phyloP scores from a whole-genome alignment of 352 stramenopile genomes.

The Globisporangium heterothallicum region DNA sequence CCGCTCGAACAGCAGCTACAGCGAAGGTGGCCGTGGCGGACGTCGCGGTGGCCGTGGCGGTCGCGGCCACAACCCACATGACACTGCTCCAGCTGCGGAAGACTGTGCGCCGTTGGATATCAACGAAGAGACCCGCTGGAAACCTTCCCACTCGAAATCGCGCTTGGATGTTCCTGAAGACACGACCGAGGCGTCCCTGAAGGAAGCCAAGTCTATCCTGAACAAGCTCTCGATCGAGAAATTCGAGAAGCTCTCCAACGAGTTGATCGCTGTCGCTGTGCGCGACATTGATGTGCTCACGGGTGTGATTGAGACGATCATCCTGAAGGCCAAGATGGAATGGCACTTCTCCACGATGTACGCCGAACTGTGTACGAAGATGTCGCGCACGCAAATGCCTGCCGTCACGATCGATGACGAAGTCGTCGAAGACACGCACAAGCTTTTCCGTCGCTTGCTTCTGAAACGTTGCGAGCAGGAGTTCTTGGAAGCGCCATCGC shows the following conservation, averaged over 20 bases:
- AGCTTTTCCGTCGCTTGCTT: conserved; percentile 93
- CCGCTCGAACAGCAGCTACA: conserved; percentile 40
- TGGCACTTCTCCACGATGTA: conserved; percentile 97
- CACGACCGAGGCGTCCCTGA: conserved; percentile 68
- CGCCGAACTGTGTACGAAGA: conserved; percentile 90
- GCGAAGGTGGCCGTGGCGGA: conserved; percentile 31
- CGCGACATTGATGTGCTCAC: conserved; percentile 73
- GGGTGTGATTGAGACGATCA: conserved; percentile 90
- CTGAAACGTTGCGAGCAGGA: conserved; percentile 91
- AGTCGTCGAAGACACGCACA: conserved; percentile 68
- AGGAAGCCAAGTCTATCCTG: conserved; percentile 89
- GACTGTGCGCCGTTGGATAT: conserved; percentile 65
- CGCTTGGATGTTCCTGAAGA: conserved; percentile 37
- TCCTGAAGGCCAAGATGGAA: conserved; percentile 94
- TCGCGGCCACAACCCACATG: conserved; percentile 29
- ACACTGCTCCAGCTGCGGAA: conserved; percentile 50
- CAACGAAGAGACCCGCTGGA: conserved; percentile 83
- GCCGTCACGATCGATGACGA: conserved; percentile 62
- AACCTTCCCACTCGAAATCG: conserved; percentile 62
- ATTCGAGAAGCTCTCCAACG: conserved; percentile 92
- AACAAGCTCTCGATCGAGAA: conserved; percentile 98
- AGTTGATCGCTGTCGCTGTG: conserved; percentile 90
- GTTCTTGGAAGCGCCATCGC: conserved; percentile 88
- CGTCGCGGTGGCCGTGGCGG: conserved; percentile 35
- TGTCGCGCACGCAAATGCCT: conserved; percentile 84